Evolutionary conservation across 1,139 yeast genomes (phyloP).

Genomic region (Scheffersomyces illinoinensis): DNA sequence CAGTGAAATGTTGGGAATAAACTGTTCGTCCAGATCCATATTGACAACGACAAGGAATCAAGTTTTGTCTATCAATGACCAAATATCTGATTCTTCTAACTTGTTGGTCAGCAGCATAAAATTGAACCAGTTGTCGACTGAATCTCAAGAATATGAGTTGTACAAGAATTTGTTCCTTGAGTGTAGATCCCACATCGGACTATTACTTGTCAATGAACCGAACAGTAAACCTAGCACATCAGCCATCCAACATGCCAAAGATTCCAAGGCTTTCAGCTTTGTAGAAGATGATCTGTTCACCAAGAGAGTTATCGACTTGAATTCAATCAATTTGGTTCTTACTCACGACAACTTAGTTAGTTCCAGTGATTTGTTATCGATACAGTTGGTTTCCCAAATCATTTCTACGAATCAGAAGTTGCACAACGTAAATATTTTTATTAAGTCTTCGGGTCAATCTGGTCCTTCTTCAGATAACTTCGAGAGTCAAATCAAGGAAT

Average conservation of each 20-base stretch:
- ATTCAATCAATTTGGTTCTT: slow-evolving; percentile 26
- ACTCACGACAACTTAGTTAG: slow-evolving; percentile 35
- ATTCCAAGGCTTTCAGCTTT: not conserved
- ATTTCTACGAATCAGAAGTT: slow-evolving; percentile 7
- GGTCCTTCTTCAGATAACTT: slow-evolving; percentile 17
- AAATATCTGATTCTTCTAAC: slow-evolving; percentile 24
- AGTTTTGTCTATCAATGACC: slow-evolving; percentile 31
- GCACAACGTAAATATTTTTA: slow-evolving; percentile 20
- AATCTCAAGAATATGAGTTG: slow-evolving; percentile 21
- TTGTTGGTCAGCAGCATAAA: slow-evolving; percentile 28
- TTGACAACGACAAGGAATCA: slow-evolving; percentile 45
- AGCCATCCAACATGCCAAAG: slow-evolving; percentile 1
- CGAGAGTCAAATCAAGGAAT: slow-evolving; percentile 20
- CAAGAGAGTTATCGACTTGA: slow-evolving; percentile 17
- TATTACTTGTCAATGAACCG: slow-evolving; percentile 25
- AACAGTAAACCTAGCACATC: not conserved
- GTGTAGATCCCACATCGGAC: slow-evolving; percentile 32
- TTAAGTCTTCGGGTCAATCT: slow-evolving; percentile 14
- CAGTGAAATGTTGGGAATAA: slow-evolving; percentile 50
- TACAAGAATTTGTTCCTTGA: slow-evolving; percentile 27
- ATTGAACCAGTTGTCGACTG: slow-evolving; percentile 18
- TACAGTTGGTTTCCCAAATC: slow-evolving; percentile 27
- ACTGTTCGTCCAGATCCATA: slow-evolving; percentile 53
- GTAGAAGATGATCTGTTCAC: slow-evolving; percentile 2
- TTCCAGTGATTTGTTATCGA: slow-evolving; percentile 33